These are phyloP conservation scores for Aspergillus hiratsukae DNA, from an alignment of 2,329 filamentous ascomycete species.

Conservation along the genomic window DNA sequence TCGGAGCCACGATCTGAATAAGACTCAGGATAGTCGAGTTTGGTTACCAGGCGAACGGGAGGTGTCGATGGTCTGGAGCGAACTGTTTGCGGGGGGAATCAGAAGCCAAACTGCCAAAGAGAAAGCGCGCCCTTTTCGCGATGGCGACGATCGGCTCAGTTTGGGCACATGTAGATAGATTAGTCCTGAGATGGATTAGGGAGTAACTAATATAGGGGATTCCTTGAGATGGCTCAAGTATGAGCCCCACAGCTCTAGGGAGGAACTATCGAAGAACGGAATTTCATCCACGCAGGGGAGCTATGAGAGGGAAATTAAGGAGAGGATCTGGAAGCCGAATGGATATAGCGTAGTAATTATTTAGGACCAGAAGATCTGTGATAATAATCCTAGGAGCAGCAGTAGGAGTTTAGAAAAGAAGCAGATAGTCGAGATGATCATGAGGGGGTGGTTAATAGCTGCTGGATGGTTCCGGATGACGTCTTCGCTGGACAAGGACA, in stretches of 20 bases:
- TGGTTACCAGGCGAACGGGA: slow-evolving; percentile 31
- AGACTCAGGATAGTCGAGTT: slow-evolving; percentile 6
- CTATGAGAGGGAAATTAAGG: neutral
- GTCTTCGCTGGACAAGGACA: slow-evolving; percentile 24
- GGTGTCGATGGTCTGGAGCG: slow-evolving; percentile 15
- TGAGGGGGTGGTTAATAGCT: neutral
- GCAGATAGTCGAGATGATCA: slow-evolving; percentile 2
- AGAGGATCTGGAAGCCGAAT: neutral
- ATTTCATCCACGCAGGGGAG: neutral
- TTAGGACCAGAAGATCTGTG: neutral
- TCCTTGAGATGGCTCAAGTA: neutral
- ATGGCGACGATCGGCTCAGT: neutral
- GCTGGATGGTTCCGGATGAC: slow-evolving; percentile 29
- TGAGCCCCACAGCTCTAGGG: neutral
- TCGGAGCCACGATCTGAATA: neutral
- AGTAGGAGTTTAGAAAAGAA: neutral
- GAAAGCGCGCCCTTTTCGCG: neutral
- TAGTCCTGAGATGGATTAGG: neutral
- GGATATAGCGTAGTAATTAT: neutral
- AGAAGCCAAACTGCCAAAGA: neutral
- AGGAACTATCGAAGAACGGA: slow-evolving; percentile 8
- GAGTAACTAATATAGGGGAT: neutral
- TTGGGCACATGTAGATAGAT: neutral
- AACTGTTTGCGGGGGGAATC: slow-evolving; percentile 26
- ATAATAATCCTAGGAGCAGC: neutral